Base-by-base conservation (phyloP, 805 yeast species). In the Wickerhamomyces subpelliculosus region DNA sequence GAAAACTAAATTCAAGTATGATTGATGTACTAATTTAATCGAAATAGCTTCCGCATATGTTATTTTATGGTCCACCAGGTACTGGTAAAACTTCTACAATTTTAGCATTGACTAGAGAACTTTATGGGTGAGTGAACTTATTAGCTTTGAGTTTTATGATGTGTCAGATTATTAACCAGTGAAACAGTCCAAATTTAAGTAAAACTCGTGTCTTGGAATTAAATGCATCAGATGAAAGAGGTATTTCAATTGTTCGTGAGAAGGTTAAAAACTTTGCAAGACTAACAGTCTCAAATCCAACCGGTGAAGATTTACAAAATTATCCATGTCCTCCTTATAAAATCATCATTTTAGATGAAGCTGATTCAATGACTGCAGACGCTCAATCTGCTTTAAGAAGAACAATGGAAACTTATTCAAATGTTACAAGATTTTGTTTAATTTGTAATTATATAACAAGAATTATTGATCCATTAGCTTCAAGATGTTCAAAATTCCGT, bases 241-340 rank as follows among this genome's bases (percentile, higher is more conserved):
- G 96, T 46, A 86, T 86, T 38, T 77, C 87, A 8, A 86, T 87
- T 39, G 95, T 86, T 12, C 70, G 96, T 49, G 87, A 84, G 48
- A 85, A 85, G 54, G 78, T 86, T 47, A 86, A 86, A 62, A 83
- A 75, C 53, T 86, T 87, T 61, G 97, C 97, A 13, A 69, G 96
- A 42, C 64, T 88, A 32, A 74, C 88, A 0, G 86, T 89, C 1
- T 81, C 96, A 0, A 83, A 82, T 43, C 94, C 97, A 1, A 57
- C 84, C 1, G 66, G 70, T 13, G 81, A 78, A 29, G 93, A 84
- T 50, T 60, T 73, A 36, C 74, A 65, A 29, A 72, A 78, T 16
- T 89, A 88, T 62, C 96, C 97, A 2, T 90, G 97, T 56, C 97
- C 98, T 1, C 97, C 97, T 5, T 93, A 85, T 62, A 93, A 93